Evolutionary conservation across 2,329 filamentous ascomycete species (phyloP).

Genomic region (Alternaria longipes): DNA sequence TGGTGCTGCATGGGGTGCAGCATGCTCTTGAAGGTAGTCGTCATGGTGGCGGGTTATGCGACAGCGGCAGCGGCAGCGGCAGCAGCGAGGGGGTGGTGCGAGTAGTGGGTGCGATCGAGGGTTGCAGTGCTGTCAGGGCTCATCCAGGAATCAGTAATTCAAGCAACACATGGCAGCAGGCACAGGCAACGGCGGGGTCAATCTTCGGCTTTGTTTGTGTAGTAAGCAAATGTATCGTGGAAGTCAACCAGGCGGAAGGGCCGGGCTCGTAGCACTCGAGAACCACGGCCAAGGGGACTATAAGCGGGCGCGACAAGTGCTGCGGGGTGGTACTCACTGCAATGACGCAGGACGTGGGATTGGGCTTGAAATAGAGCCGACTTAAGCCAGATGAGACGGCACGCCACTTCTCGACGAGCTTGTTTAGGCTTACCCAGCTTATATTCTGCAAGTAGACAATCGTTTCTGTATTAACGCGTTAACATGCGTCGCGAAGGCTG

Average conservation of each 20-base stretch:
- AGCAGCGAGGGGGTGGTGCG: conserved; percentile 12
- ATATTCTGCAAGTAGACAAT: not conserved
- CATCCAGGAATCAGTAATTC: conserved; percentile 15
- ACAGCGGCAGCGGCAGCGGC: conserved; percentile 3
- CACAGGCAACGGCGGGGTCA: conserved; percentile 21
- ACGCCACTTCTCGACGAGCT: not conserved
- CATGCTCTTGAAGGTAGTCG: conserved; percentile 49
- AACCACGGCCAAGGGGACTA: conserved; percentile 32
- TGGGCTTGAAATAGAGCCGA: conserved; percentile 26
- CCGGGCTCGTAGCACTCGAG: conserved; percentile 31
- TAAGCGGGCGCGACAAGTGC: conserved; percentile 18
- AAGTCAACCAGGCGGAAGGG: conserved; percentile 28
- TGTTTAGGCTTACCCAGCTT: not conserved
- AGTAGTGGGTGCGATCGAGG: conserved; percentile 16
- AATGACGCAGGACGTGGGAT: conserved; percentile 41
- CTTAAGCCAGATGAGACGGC: conserved; percentile 9
- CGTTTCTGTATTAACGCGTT: not conserved
- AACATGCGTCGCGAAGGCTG: not conserved
- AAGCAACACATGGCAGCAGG: conserved; percentile 25
- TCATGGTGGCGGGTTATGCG: conserved; percentile 41
- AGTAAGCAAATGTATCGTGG: conserved; percentile 9
- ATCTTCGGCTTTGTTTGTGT: conserved; percentile 11
- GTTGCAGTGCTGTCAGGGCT: conserved; percentile 3
- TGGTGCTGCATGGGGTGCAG: conserved; percentile 48
- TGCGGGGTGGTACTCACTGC: conserved; percentile 14